A percentile compares a stretch with the other conserved stretches of the same genome.
phyloP scores from a whole-genome alignment of 1,284 basidiomycete genomes.

The Ustilago vetiveriae region DNA sequence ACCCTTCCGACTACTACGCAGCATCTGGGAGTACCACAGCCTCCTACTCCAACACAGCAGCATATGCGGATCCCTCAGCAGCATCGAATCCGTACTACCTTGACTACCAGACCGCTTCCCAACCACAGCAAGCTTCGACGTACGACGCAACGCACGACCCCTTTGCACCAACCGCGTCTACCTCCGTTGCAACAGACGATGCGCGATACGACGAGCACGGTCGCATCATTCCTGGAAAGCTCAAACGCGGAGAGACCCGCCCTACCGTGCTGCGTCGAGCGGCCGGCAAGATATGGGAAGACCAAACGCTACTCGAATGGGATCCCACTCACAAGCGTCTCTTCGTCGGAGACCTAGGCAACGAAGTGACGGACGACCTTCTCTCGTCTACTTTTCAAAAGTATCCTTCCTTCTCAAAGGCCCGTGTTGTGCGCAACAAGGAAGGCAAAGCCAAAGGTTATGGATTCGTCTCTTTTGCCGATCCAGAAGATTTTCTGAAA shows the following conservation, averaged over 20 bases:
- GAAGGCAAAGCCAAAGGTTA: conserved; percentile 84
- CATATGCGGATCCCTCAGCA: conserved; percentile 8
- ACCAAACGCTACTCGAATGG: conserved; percentile 96
- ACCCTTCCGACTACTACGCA: conserved; percentile 46
- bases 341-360: conserved; percentile 97
- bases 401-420: conserved; percentile 91
- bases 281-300: conserved; percentile 95
- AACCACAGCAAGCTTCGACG: neutral
- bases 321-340: conserved; percentile 97
- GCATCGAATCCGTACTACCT: conserved; percentile 24
- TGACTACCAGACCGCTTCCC: conserved; percentile 5
- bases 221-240: conserved; percentile 52
- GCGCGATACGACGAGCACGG: conserved; percentile 28
- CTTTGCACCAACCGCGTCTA: conserved; percentile 9
- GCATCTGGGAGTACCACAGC: too few relatives aligned
- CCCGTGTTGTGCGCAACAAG: conserved; percentile 90
- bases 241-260: conserved; percentile 83
- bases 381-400: conserved; percentile 87
- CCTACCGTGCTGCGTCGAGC: conserved; percentile 94
- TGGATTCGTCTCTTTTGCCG: conserved; percentile 96
- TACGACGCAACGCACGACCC: conserved; percentile 11
- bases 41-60: too few relatives aligned
- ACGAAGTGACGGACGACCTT: conserved; percentile 95
- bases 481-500: conserved; percentile 96
- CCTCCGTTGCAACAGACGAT: neutral